phyloP scores from a whole-genome alignment of 2,329 filamentous ascomycete genomes.

The Exophiala dermatitidis region DNA sequence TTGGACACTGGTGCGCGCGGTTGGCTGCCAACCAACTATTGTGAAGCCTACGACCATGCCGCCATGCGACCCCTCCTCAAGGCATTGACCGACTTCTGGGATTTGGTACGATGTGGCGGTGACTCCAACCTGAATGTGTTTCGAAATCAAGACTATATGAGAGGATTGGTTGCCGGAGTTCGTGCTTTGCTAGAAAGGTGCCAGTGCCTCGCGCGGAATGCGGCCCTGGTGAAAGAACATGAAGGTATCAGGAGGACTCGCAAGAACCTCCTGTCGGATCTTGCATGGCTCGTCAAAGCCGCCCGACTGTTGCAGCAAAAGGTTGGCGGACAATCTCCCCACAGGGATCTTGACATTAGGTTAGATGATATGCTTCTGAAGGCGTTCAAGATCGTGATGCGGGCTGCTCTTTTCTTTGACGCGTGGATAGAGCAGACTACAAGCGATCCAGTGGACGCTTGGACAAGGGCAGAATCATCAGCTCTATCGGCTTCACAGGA shows the following conservation, averaged over 20 bases:
- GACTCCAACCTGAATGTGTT: constrained; percentile 72
- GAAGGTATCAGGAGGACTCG: constrained; percentile 71
- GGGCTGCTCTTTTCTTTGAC: constrained; percentile 83
- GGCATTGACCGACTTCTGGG: constrained; percentile 86
- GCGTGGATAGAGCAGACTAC: constrained; percentile 60
- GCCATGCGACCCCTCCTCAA: constrained; percentile 79
- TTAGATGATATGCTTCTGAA: constrained; percentile 90
- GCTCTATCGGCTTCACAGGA: constrained; percentile 6
- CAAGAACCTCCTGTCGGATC: constrained; percentile 79
- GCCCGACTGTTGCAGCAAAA: constrained; percentile 77
- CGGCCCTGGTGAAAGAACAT: constrained; percentile 64
- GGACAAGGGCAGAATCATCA: constrained; percentile 25
- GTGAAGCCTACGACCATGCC: constrained; percentile 84
- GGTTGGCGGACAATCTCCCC: constrained; percentile 43
- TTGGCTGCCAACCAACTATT: constrained; percentile 98
- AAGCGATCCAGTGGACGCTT: constrained; percentile 26
- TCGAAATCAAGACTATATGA: constrained; percentile 86
- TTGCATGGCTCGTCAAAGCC: constrained; percentile 81
- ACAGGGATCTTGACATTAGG: constrained; percentile 59
- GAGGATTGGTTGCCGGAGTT: constrained; percentile 87
- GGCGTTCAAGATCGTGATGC: constrained; percentile 88
- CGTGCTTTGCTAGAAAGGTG: constrained; percentile 83
- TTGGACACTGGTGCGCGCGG: constrained; percentile 78
- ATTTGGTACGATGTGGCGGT: constrained; percentile 70
- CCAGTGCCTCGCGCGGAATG: constrained; percentile 78